Conservation (phyloP, 2,329 filamentous ascomycete species). For the Aspergillus phoenicis region DNA sequence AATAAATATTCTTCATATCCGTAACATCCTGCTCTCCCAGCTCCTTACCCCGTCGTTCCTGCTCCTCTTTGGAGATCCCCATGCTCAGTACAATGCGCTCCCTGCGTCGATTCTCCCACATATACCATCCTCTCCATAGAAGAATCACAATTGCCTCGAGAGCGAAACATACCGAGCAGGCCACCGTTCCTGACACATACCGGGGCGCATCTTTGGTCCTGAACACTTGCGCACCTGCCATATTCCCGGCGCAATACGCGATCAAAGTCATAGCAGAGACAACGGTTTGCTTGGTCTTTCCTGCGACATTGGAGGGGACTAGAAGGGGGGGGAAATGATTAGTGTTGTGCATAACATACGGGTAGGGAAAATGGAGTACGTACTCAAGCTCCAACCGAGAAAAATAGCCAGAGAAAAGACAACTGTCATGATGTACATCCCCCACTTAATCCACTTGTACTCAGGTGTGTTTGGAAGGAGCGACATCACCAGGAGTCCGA, state of each 20-base stretch:
- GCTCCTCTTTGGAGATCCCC: not conserved
- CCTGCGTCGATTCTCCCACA: conserved; percentile 3
- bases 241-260: conserved; percentile 6
- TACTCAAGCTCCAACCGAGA: not conserved
- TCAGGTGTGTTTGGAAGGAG: not conserved
- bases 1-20: conserved; percentile 7
- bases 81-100: not conserved
- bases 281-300: conserved; percentile 3
- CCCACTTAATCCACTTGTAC: conserved; percentile 1
- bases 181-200: not conserved
- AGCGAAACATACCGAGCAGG: conserved; percentile 3
- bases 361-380: not conserved
- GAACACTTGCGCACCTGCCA: conserved; percentile 4
- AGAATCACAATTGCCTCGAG: not conserved
- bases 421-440: conserved; percentile 7
- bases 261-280: not conserved
- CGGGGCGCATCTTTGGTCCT: not conserved
- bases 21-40: not conserved
- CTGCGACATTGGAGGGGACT: conserved; percentile 4
- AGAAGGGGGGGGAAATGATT: too few relatives aligned
- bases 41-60: not conserved
- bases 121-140: not conserved
- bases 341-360: too few relatives aligned
- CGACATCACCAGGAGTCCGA: not conserved
- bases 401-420: not conserved